These are phyloP conservation scores for Paulownia fortunei DNA, from an alignment of 257 asterid species.

Conservation along the genomic window DNA sequence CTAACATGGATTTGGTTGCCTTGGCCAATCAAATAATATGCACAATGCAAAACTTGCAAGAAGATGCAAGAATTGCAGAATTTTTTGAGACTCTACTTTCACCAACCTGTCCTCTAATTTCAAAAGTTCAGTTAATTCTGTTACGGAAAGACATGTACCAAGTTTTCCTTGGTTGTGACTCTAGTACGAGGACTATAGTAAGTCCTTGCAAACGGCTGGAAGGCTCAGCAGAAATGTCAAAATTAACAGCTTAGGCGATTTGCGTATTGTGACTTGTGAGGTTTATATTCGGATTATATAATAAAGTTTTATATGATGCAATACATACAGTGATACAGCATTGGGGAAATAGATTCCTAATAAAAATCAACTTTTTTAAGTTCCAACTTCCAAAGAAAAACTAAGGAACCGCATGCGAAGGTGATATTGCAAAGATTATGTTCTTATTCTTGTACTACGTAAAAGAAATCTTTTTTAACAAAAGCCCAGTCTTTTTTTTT, in stretches of 20 bases:
- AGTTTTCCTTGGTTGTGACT: slow-evolving; percentile 32
- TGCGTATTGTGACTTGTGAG: not conserved
- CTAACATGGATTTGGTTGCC: too few relatives aligned
- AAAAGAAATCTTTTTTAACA: slow-evolving; percentile 34
- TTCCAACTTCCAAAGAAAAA: too few relatives aligned
- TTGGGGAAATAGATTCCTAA: too few relatives aligned
- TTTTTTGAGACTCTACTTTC: slow-evolving; percentile 31
- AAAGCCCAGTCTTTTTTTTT: too few relatives aligned
- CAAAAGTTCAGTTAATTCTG: slow-evolving; percentile 46
- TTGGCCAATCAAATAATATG: slow-evolving; percentile 29
- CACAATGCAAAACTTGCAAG: slow-evolving; percentile 33
- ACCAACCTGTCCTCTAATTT: slow-evolving; percentile 53
- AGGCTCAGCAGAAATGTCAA: not conserved
- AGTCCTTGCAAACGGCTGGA: not conserved
- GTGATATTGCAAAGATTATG: slow-evolving; percentile 52
- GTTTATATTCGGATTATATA: too few relatives aligned
- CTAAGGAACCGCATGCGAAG: slow-evolving; percentile 54
- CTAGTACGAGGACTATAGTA: not conserved
- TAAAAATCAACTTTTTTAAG: slow-evolving; percentile 46
- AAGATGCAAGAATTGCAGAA: slow-evolving; percentile 28
- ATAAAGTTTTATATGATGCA: too few relatives aligned
- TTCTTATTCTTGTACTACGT: slow-evolving; percentile 48
- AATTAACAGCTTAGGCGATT: not conserved
- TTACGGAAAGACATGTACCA: slow-evolving; percentile 35
- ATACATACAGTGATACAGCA: too few relatives aligned